phyloP scores from a whole-genome alignment of 257 asterid genomes.

The Mitragyna speciosa region DNA sequence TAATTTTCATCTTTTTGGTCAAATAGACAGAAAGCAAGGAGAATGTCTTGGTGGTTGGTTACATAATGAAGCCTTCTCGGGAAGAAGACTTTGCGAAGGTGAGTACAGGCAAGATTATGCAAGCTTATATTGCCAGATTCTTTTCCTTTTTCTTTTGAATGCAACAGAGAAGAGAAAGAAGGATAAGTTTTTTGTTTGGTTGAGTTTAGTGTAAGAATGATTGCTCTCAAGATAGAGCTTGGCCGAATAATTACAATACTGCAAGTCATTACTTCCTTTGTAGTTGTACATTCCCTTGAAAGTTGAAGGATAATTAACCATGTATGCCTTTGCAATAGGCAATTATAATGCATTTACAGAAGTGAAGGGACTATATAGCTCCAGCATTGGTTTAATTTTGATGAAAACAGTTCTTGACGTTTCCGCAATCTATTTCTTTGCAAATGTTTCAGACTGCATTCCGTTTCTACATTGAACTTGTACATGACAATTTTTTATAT shows the following conservation, averaged over 20 bases:
- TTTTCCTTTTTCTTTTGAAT: neutral
- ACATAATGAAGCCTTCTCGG: slow-evolving; percentile 93
- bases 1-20: slow-evolving; percentile 25
- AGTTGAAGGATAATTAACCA: neutral
- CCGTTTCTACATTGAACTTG: neutral
- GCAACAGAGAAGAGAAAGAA: neutral
- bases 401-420: neutral
- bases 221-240: neutral
- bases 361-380: neutral
- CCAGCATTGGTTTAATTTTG: neutral
- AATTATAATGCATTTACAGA: neutral
- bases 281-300: neutral
- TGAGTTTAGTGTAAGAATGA: neutral
- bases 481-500: neutral
- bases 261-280: neutral
- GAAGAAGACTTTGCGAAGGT: slow-evolving; percentile 97
- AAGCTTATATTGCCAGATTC: neutral
- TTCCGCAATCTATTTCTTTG: neutral
- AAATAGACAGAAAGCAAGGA: slow-evolving; percentile 56
- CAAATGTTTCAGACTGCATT: neutral
- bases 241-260: neutral
- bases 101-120: slow-evolving; percentile 3
- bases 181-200: neutral
- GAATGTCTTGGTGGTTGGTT: slow-evolving; percentile 59
- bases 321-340: neutral